phyloP scores from a whole-genome alignment of 768 basidiomycete genomes.

The Multifurca ochricompacta region DNA sequence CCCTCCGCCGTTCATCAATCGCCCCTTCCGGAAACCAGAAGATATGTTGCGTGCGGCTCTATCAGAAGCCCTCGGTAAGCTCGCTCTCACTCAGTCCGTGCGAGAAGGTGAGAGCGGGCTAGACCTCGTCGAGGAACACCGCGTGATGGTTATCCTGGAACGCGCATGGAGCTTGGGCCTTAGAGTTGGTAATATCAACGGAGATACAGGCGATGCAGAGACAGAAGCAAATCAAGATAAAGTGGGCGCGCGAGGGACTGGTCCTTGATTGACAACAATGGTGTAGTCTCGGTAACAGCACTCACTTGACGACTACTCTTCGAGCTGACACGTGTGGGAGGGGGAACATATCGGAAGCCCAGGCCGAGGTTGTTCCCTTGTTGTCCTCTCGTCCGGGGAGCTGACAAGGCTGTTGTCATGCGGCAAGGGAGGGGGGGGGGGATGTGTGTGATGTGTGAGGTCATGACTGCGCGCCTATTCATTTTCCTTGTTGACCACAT shows the following conservation, averaged over 20 bases:
- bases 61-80: slow-evolving; percentile 4
- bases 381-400: too few relatives aligned
- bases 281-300: neutral
- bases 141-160: slow-evolving; percentile 9
- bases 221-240: neutral
- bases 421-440: too few relatives aligned
- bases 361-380: too few relatives aligned
- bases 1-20: neutral
- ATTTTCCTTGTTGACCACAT: neutral
- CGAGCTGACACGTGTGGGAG: too few relatives aligned
- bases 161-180: slow-evolving; percentile 12
- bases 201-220: neutral
- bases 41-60: neutral
- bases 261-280: neutral
- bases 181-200: neutral
- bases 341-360: too few relatives aligned
- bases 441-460: too few relatives aligned
- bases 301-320: too few relatives aligned
- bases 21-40: neutral
- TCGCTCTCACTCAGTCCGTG: slow-evolving; percentile 4
- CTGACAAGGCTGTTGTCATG: too few relatives aligned
- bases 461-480: neutral
- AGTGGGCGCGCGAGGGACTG: neutral
- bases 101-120: neutral
- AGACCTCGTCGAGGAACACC: slow-evolving; percentile 5